phyloP scores from a whole-genome alignment of 495 filamentous ascomycete species.

The Xylona heveae region DNA sequence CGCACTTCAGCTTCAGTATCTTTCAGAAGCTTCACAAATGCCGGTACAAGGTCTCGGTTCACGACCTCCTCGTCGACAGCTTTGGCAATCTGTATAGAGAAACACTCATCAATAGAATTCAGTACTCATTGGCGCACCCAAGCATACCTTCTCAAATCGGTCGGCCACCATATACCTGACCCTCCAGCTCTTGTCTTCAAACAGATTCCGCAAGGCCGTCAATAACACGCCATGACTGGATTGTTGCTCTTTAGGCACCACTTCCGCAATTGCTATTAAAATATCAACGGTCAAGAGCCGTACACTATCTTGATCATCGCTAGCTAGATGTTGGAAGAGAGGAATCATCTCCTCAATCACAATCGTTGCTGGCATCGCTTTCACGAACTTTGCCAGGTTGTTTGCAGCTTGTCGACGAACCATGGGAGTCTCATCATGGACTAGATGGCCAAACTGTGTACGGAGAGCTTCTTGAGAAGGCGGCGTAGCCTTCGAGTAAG shows the following conservation, averaged over 20 bases:
- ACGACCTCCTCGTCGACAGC: conserved; percentile 96
- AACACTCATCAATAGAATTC: background rate
- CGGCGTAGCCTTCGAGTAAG: conserved; percentile 71
- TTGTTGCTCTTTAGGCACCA: conserved; percentile 94
- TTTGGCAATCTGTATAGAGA: conserved; percentile 57
- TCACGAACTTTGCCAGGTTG: conserved; percentile 92
- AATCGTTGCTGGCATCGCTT: conserved; percentile 74
- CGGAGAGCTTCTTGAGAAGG: conserved; percentile 74
- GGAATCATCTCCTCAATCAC: conserved; percentile 98
- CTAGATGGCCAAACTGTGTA: conserved; percentile 74
- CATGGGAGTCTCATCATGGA: conserved; percentile 98
- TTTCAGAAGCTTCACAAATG: conserved; percentile 93
- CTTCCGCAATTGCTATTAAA: conserved; percentile 88
- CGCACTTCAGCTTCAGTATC: conserved; percentile 94
- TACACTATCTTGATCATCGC: conserved; percentile 94
- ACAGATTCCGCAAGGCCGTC: conserved; percentile 71
- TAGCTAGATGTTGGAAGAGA: conserved; percentile 86
- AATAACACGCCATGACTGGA: conserved; percentile 84
- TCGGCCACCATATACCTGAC: conserved; percentile 99
- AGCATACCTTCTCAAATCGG: conserved; percentile 82
- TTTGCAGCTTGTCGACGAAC: conserved; percentile 90
- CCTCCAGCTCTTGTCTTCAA: conserved; percentile 98
- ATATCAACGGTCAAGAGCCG: conserved; percentile 90
- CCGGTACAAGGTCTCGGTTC: conserved; percentile 77
- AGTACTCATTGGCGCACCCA: background rate